Evolutionary conservation across 768 basidiomycete genomes (phyloP), one percentile per base, ranked within the genome.

Genomic region (Auricularia auricula-judae): DNA sequence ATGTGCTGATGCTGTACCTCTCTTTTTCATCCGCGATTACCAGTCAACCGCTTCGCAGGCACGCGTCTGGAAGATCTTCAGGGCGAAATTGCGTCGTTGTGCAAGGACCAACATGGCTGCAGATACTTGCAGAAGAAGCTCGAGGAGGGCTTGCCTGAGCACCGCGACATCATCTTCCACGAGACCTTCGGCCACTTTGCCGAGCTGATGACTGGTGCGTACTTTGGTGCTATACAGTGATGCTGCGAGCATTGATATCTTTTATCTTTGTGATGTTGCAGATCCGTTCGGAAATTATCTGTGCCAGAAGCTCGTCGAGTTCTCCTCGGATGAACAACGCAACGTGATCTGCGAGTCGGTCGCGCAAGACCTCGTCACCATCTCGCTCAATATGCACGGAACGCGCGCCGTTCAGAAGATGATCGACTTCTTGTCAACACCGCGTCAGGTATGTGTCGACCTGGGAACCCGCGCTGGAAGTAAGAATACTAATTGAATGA

Each of bases 281-380:
- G 95, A 98, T 80, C 96, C 97, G 1, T 98, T 99, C 76, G 97
- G 97, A 65, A 99, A 99, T 76, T 99, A 99, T 74, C 83, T 99
- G 64, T 98, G 96, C 76, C 97, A 99, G 77, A 98, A 98, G 76
- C 82, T 99, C 43, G 79, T 99, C 69, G 97, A 99, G 76, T 96
- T 86, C 75, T 94, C 93, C 14, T 96, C 93, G 14, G 97, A 99
- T 70, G 97, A 99, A 70, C 97, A 99, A 71, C 86, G 96, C 65
- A 95, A 93, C 72, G 81, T 93, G 39, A 96, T 98, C 65, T 97
- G 97, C 78, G 96, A 98, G 74, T 94, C 93, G 33, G 96, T 99
- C 61, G 93, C 95, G 39, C 91, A 94, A 72, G 97, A 99, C 70
- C 83, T 99, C 61, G 97, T 99, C 71, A 93, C 89, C 73, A 98